A percentile compares a stretch with the other conserved stretches of the same genome.
These are phyloP conservation scores for Aureobasidium namibiae DNA, from an alignment of 2,329 filamentous ascomycete genomes.

Conservation along the genomic window DNA sequence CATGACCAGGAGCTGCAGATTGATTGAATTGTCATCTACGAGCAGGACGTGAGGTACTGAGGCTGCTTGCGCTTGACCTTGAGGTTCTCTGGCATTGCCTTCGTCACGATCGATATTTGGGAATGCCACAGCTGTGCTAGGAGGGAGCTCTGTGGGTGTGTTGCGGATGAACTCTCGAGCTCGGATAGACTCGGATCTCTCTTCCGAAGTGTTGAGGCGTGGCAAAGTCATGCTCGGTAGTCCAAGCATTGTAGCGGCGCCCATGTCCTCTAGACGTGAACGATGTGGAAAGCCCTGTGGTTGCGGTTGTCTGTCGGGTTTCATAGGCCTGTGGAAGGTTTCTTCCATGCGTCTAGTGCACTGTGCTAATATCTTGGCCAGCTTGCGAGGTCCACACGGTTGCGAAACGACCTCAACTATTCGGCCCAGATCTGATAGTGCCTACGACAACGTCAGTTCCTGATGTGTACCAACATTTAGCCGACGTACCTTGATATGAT, in stretches of 20 bases:
- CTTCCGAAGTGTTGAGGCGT: neutral
- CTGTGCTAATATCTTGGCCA: conserved; percentile 9
- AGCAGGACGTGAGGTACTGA: conserved; percentile 15
- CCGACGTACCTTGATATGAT: conserved; percentile 6
- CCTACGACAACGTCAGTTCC: neutral
- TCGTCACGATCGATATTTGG: neutral
- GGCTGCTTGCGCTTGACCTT: neutral
- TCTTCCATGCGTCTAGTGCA: conserved; percentile 5
- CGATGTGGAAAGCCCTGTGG: neutral
- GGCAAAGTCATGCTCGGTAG: neutral
- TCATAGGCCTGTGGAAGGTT: neutral
- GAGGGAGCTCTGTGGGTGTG: neutral
- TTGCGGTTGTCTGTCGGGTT: neutral
- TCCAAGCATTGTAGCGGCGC: conserved; percentile 1
- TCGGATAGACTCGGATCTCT: neutral
- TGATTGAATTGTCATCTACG: conserved; percentile 22
- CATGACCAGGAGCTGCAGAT: conserved; percentile 17
- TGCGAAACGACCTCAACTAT: conserved; percentile 13
- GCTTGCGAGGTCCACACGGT: conserved; percentile 13
- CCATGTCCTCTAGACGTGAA: neutral
- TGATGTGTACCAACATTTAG: neutral
- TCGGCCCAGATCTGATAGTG: conserved; percentile 11
- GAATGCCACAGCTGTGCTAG: conserved; percentile 9
- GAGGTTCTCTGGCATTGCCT: neutral
- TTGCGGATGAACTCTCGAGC: conserved; percentile 2